Evolutionary conservation across 1,284 basidiomycete genomes (phyloP), one percentile per base, ranked within the genome.

Genomic region (Sphaerobolus stellatus): DNA sequence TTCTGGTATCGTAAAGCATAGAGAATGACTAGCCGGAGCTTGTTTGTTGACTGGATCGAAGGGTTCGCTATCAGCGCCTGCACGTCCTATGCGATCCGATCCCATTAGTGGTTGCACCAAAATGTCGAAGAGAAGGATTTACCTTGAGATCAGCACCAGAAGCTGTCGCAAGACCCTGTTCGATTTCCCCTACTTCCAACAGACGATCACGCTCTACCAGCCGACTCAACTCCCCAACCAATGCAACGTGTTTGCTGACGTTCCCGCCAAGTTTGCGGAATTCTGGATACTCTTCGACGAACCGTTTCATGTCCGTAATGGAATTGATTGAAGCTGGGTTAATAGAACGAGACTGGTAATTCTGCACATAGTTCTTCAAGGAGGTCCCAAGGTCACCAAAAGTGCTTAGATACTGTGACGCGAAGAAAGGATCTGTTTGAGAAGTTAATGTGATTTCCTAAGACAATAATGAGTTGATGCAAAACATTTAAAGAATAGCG

Each of bases 201-300:
- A 98, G 70, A 65, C 89, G 91, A 66, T 95, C 88, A 58, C 86
- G 77, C 49, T 88, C 91, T 20, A 99, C 94, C 36, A 98, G 70
- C 56, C 94, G 78, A 66, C 94, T 97, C 57, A 99, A 80, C 70
- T 99, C 97, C 33, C 96, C 96, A 1, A 99, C 94, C 11, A 99
- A 74, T 7, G 95, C 91, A 22, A 99, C 97, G 66, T 99, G 97
- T 72, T 99, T 99, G 72, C 90, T 94, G 29, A 99, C 97, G 69
- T 99, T 99, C 22, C 95, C 95, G 3, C 97, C 94, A 29, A 99
- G 79, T 66, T 95, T 95, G 61, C 88, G 81, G 69, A 99, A 98
- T 70, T 99, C 97, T 2, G 97, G 97, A 72, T 98, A 99, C 64
- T 98, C 95, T 68, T 99, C 97, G 3, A 99, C 91, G 65, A 99